Conservation (phyloP, 2,329 filamentous ascomycete species). For the Graphiopsis chlorocephala region DNA sequence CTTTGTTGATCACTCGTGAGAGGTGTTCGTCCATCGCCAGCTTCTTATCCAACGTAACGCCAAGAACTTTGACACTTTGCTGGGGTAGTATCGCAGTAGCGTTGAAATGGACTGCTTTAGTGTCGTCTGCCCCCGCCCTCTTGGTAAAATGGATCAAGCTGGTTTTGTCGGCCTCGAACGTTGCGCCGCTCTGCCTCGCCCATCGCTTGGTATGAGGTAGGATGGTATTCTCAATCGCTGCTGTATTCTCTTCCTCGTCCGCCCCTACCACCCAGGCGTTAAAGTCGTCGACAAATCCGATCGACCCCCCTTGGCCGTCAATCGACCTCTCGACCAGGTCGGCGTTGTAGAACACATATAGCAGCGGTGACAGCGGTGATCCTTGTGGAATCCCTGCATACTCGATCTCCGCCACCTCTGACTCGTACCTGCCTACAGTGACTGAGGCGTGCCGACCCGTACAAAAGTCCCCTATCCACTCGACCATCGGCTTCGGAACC, state of each 20-base stretch:
- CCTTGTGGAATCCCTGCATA: constrained; percentile 30
- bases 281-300: constrained; percentile 4
- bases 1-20: too few species aligned
- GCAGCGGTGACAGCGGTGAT: constrained; percentile 34
- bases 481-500: too few species aligned
- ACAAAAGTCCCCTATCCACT: too few species aligned
- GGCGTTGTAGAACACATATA: constrained; percentile 36
- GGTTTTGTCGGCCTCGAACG: background rate
- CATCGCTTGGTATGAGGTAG: background rate
- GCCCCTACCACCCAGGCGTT: background rate
- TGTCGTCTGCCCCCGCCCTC: too few species aligned
- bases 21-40: too few species aligned
- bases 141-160: background rate
- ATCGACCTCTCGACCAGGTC: background rate
- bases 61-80: too few species aligned
- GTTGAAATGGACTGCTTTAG: too few species aligned
- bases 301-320: constrained; percentile 21
- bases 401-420: background rate
- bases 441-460: too few species aligned
- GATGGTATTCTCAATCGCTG: too few species aligned
- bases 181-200: background rate
- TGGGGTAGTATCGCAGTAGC: too few species aligned
- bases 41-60: too few species aligned
- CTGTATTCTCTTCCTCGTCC: background rate
- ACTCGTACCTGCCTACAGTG: background rate